These are phyloP conservation scores for Microthyrium microscopicum DNA, from an alignment of 2,329 filamentous ascomycete species.

Conservation along the genomic window DNA sequence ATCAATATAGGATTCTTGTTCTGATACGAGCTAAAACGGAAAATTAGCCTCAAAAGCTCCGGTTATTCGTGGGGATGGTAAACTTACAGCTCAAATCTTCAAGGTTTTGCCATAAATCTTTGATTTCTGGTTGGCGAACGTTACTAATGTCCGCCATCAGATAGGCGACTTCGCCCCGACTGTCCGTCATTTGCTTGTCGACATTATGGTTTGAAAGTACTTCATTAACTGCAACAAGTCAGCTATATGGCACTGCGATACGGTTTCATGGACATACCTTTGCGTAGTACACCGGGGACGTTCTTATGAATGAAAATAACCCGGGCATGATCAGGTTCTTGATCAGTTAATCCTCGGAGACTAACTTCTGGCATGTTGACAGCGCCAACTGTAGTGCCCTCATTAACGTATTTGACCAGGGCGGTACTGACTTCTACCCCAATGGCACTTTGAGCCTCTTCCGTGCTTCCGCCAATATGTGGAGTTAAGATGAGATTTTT, in stretches of 20 bases:
- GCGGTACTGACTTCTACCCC: slow-evolving; percentile 83
- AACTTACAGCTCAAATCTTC: slow-evolving; percentile 64
- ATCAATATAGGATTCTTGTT: slow-evolving; percentile 31
- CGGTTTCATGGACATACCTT: no score
- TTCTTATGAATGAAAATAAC: slow-evolving; percentile 96
- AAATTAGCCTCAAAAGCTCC: neutral
- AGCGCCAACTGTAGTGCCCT: slow-evolving; percentile 75
- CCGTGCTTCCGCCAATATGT: slow-evolving; percentile 93
- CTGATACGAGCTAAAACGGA: slow-evolving; percentile 23
- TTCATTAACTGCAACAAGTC: slow-evolving; percentile 96
- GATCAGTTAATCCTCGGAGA: slow-evolving; percentile 74
- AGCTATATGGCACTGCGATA: no score
- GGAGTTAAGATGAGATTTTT: slow-evolving; percentile 92
- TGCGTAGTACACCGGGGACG: slow-evolving; percentile 76
- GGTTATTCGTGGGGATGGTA: neutral
- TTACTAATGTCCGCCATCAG: slow-evolving; percentile 95
- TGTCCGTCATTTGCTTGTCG: slow-evolving; percentile 97
- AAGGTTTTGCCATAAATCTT: slow-evolving; percentile 66
- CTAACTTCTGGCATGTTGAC: slow-evolving; percentile 96
- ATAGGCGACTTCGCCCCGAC: slow-evolving; percentile 85
- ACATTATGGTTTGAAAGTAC: slow-evolving; percentile 92
- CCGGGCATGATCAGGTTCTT: slow-evolving; percentile 78
- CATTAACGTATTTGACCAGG: slow-evolving; percentile 87
- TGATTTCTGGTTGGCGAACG: slow-evolving; percentile 65
- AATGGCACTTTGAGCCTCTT: slow-evolving; percentile 93